phyloP scores from a whole-genome alignment of 495 filamentous ascomycete species.

The Neurospora sp. region DNA sequence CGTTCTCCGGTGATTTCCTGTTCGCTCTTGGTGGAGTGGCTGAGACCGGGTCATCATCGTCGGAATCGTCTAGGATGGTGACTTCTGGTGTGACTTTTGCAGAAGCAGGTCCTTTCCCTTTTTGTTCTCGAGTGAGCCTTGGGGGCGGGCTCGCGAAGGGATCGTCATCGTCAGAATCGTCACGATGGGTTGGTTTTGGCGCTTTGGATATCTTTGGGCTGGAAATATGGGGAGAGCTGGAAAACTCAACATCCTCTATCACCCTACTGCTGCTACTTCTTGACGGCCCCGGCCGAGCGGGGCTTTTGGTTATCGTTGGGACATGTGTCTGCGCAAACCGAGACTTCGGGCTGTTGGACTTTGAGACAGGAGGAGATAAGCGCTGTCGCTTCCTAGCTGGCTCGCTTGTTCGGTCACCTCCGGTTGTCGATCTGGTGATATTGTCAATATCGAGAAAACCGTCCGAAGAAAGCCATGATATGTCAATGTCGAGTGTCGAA shows the following conservation, averaged over 20 bases:
- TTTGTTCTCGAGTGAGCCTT: not conserved
- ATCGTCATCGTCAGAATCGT: not conserved
- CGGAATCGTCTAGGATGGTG: not conserved
- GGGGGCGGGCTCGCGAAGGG: not conserved
- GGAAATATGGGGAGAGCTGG: constrained; percentile 12
- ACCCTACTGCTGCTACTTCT: constrained; percentile 6
- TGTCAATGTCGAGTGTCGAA: not conserved
- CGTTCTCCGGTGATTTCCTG: constrained; percentile 4
- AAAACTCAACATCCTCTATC: constrained; percentile 9
- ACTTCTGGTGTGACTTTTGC: not conserved
- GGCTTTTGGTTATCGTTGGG: not conserved
- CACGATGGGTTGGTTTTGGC: not conserved
- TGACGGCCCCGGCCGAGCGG: not conserved
- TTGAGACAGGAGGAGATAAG: not conserved
- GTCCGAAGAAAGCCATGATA: not conserved
- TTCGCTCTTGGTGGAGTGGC: constrained; percentile 6
- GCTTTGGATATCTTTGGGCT: not conserved
- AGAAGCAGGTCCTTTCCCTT: not conserved
- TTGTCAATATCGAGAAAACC: not conserved
- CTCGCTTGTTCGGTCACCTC: not conserved
- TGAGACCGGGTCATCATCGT: constrained; percentile 8
- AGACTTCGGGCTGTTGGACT: not conserved
- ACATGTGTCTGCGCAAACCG: not conserved
- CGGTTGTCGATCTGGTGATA: not conserved
- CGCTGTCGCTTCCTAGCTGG: not conserved